Evolutionary conservation across 345 rosid genomes (phyloP), one percentile per base, ranked within the genome.

Genomic region (Eucalyptus cladocalyx): DNA sequence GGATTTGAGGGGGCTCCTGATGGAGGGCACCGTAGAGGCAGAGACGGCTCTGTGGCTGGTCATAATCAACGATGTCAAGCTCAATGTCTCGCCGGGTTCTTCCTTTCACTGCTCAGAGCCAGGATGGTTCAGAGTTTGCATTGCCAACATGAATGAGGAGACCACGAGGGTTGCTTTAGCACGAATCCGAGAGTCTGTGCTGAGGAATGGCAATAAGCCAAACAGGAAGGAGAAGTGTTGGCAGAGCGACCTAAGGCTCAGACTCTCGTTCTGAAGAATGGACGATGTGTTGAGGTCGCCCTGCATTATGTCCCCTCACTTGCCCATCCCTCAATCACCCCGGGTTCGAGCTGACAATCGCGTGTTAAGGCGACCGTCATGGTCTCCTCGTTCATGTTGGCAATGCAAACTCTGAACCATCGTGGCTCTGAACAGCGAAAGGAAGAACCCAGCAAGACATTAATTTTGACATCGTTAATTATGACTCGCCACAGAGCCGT

Each of bases 81-180:
- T 98, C 26, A 98, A 97, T 51, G 97, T 98, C 23, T 97, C 99
- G 32, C 99, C 99, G 1, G 99, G 99, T 34, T 93, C 94, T 49
- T 95, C 99, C 40, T 97, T 96, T 88, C 99, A 97, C 87, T 97
- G 99, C 92, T 88, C 92, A 3, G 96, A 96, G 90, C 97, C 97
- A 4, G 99, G 99, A 8, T 98, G 99, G 99, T 98, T 97, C 90
- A 92, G 99, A 89, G 99, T 96, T 67, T 98, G 99, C 92, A 92
- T 96, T 86, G 99, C 99, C 10, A 97, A 97, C 92, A 98, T 98
- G 97, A 98, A 97, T 90, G 94, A 95, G 24, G 83, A 88, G 87
- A 96, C 99, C 24, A 92, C 95, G 98, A 95, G 96, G 72, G 89
- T 93, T 10, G 99, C 99, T 45, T 87, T 97, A 89, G 91, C 90